Percentiles rank a stretch among this genome's conserved stretches.
These are phyloP conservation scores for Coemansia sp. DNA, from an alignment of 192 early-diverging fungal species.

Conservation along the genomic window DNA sequence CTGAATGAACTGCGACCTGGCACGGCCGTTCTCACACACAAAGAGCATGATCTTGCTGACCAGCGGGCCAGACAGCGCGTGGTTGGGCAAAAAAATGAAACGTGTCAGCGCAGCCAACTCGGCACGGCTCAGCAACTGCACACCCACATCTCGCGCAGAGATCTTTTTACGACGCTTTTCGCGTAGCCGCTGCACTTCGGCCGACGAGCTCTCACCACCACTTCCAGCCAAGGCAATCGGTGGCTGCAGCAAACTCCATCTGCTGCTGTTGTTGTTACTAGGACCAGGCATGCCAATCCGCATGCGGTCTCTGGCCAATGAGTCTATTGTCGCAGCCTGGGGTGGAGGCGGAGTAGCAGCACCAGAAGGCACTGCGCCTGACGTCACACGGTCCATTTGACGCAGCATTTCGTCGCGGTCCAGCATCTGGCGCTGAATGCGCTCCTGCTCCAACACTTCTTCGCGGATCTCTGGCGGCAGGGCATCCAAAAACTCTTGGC, in stretches of 20 bases:
- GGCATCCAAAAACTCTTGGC: conserved; percentile 85
- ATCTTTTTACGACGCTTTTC: conserved; percentile 44
- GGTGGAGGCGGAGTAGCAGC: not conserved
- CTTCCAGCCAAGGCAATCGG: not conserved
- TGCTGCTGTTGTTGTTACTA: not conserved
- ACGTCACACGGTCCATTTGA: conserved; percentile 26
- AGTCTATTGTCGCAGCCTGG: conserved; percentile 11
- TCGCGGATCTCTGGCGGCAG: conserved; percentile 87
- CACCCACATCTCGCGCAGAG: conserved; percentile 38
- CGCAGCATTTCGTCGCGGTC: conserved; percentile 53
- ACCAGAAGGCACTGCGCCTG: not conserved
- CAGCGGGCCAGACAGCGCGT: conserved; percentile 64
- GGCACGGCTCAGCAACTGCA: conserved; percentile 70
- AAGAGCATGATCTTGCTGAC: conserved; percentile 37
- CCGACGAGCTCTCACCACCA: not conserved
- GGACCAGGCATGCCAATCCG: conserved; percentile 14
- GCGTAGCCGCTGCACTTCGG: conserved; percentile 27
- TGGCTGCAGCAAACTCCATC: not conserved
- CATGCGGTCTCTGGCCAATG: conserved; percentile 26
- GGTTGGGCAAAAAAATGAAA: conserved; percentile 84
- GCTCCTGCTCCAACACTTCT: conserved; percentile 76
- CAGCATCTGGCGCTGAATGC: conserved; percentile 63
- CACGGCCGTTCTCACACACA: conserved; percentile 86
- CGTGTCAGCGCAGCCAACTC: conserved; percentile 81
- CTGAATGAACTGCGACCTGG: conserved; percentile 78